These are phyloP conservation scores for Penicillium vulpinum DNA, from an alignment of 2,329 filamentous ascomycete genomes.

Conservation along the genomic window DNA sequence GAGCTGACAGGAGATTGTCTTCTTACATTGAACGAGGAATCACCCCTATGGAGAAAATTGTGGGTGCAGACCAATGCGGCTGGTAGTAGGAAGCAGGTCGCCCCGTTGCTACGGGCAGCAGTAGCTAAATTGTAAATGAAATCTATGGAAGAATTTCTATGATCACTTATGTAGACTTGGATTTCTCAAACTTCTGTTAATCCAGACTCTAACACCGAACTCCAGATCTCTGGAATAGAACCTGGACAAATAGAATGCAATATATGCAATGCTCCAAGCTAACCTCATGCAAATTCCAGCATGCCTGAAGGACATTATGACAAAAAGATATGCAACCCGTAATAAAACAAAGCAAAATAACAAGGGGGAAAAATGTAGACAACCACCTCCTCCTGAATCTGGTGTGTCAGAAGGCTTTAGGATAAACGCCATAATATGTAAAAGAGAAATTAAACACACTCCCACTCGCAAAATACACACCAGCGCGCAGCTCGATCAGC, in stretches of 20 bases:
- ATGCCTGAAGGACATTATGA: slow-evolving; percentile 15
- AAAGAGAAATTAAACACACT: slow-evolving; percentile 50
- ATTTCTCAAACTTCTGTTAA: slow-evolving; percentile 4
- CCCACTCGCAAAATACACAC: slow-evolving; percentile 71
- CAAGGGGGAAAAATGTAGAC: slow-evolving; percentile 4
- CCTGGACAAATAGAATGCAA: slow-evolving; percentile 11
- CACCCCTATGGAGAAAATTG: slow-evolving; percentile 46
- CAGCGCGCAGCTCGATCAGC: slow-evolving; percentile 66
- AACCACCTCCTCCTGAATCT: neutral
- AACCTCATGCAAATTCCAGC: slow-evolving; percentile 28
- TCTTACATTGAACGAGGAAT: slow-evolving; percentile 15
- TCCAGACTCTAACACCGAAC: slow-evolving; percentile 13
- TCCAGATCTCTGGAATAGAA: slow-evolving; percentile 5
- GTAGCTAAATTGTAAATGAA: slow-evolving; percentile 28
- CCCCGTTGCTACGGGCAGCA: slow-evolving; percentile 57
- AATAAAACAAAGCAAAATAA: neutral
- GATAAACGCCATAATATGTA: slow-evolving; percentile 1
- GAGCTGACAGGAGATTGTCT: slow-evolving; percentile 18
- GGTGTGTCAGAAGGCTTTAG: slow-evolving; percentile 1
- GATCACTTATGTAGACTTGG: neutral
- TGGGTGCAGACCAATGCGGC: slow-evolving; percentile 60
- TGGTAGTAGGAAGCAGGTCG: slow-evolving; percentile 64
- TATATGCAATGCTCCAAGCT: slow-evolving; percentile 27
- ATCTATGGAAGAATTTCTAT: neutral
- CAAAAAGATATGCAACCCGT: slow-evolving; percentile 7